These are phyloP conservation scores for apple (Malus domestica) DNA, from an alignment of 306 rosid genomes.

Conservation along the genomic window DNA sequence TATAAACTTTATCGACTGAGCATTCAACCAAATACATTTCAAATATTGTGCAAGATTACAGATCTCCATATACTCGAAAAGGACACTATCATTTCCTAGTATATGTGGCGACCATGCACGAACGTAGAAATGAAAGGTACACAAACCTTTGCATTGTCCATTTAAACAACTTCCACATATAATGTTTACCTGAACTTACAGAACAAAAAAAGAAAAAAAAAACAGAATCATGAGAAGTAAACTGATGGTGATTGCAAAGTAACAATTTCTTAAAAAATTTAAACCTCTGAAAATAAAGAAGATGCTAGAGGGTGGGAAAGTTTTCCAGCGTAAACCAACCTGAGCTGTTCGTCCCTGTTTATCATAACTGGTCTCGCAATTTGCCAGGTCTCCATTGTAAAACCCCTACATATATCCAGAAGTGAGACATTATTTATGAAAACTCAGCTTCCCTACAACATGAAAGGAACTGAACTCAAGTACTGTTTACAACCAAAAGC, in stretches of 20 bases:
- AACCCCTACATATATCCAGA: slow-evolving; percentile 48
- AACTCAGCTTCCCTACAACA: background rate
- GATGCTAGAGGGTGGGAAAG: background rate
- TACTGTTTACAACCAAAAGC: background rate
- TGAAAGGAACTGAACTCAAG: background rate
- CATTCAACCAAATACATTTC: background rate
- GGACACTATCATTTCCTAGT: background rate
- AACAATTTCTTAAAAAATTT: background rate
- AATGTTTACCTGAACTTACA: slow-evolving; percentile 68
- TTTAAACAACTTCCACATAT: slow-evolving; percentile 71
- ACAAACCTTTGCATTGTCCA: slow-evolving; percentile 77
- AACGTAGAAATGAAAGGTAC: slow-evolving; percentile 2
- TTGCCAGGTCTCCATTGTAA: slow-evolving; percentile 69
- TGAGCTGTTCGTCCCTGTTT: slow-evolving; percentile 87
- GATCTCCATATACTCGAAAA: background rate
- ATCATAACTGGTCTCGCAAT: slow-evolving; percentile 74
- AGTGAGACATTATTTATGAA: slow-evolving; percentile 4
- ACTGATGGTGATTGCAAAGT: background rate
- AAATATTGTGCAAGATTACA: background rate
- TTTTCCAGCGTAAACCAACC: slow-evolving; percentile 43
- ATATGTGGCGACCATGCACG: background rate
- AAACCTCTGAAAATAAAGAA: background rate
- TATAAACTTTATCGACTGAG: background rate
- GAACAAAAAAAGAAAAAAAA: background rate
- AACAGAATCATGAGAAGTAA: background rate